Evolutionary conservation across 768 basidiomycete genomes (phyloP).

Genomic region (Lactifluus pinguis): DNA sequence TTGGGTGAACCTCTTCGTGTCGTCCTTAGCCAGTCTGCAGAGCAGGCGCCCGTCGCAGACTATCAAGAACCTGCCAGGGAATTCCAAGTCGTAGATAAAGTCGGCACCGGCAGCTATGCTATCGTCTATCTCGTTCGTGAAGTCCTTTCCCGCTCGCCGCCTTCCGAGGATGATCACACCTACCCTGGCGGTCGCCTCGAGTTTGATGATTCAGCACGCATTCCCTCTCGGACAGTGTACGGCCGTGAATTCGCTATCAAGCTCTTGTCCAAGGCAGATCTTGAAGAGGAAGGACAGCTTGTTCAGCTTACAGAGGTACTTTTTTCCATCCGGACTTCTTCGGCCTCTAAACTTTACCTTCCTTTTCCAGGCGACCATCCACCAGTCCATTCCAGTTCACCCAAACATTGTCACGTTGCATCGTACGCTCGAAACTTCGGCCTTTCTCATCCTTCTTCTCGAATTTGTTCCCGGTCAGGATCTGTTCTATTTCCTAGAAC

Average conservation of each 20-base stretch:
- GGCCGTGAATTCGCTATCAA: slow-evolving; percentile 92
- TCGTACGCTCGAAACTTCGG: slow-evolving; percentile 84
- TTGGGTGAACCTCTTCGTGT: slow-evolving; percentile 55
- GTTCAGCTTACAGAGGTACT: slow-evolving; percentile 87
- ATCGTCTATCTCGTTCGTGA: slow-evolving; percentile 89
- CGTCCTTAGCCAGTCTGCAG: slow-evolving; percentile 38
- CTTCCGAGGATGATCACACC: slow-evolving; percentile 35
- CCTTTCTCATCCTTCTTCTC: slow-evolving; percentile 85
- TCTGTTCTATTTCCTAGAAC: slow-evolving; percentile 96
- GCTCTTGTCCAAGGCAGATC: slow-evolving; percentile 89
- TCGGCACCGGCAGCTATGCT: slow-evolving; percentile 88
- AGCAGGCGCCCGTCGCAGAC: slow-evolving; percentile 28
- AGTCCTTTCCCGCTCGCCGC: slow-evolving; percentile 35
- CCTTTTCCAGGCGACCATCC: slow-evolving; percentile 68
- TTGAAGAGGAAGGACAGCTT: slow-evolving; percentile 76
- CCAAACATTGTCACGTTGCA: slow-evolving; percentile 93
- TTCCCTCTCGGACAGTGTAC: slow-evolving; percentile 37
- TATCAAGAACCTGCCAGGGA: slow-evolving; percentile 46
- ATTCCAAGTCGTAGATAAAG: slow-evolving; percentile 77
- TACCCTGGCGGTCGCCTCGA: slow-evolving; percentile 39
- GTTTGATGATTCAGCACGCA: slow-evolving; percentile 25
- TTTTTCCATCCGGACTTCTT: slow-evolving; percentile 5
- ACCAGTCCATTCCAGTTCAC: slow-evolving; percentile 84
- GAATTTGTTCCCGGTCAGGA: slow-evolving; percentile 97
- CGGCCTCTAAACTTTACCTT: neutral